These are phyloP conservation scores for Pichia sorboxylosa DNA, from an alignment of 1,139 yeast species.

Conservation along the genomic window DNA sequence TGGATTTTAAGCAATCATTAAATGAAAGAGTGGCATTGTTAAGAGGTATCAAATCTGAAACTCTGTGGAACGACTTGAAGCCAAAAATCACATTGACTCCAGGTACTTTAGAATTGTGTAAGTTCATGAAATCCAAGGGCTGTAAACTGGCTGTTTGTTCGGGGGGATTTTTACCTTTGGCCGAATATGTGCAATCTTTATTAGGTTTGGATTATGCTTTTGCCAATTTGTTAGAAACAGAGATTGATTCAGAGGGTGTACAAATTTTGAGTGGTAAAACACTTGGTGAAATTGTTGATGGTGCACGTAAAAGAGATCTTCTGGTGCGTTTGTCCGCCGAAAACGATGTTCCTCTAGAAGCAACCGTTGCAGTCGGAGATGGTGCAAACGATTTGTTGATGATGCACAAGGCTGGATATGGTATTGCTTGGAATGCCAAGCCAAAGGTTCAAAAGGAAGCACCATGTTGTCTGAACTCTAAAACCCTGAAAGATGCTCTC, in stretches of 20 bases:
- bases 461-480: conserved; percentile 68
- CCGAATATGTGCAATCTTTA: conserved; percentile 55
- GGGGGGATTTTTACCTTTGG: conserved; percentile 91
- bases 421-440: conserved; percentile 96
- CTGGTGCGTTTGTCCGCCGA: conserved; percentile 53
- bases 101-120: conserved; percentile 68
- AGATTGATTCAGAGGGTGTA: conserved; percentile 38
- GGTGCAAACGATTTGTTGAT: conserved; percentile 93
- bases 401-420: conserved; percentile 90
- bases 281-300: conserved; percentile 75
- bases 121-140: conserved; percentile 49
- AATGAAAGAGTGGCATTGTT: conserved; percentile 63
- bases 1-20: conserved; percentile 80
- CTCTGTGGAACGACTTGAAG: conserved; percentile 72
- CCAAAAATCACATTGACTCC: conserved; percentile 59
- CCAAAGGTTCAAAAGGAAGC: conserved; percentile 79
- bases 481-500: conserved; percentile 56
- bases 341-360: conserved; percentile 44
- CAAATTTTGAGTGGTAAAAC: conserved; percentile 45
- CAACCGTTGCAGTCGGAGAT: conserved; percentile 86
- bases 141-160: conserved; percentile 76
- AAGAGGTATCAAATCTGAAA: conserved; percentile 64
- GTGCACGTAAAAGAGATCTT: conserved; percentile 67
- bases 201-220: conserved; percentile 76
- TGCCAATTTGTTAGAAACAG: conserved; percentile 64